phyloP scores from a whole-genome alignment of 257 asterid genomes.

The Gynochthodes officinalis region DNA sequence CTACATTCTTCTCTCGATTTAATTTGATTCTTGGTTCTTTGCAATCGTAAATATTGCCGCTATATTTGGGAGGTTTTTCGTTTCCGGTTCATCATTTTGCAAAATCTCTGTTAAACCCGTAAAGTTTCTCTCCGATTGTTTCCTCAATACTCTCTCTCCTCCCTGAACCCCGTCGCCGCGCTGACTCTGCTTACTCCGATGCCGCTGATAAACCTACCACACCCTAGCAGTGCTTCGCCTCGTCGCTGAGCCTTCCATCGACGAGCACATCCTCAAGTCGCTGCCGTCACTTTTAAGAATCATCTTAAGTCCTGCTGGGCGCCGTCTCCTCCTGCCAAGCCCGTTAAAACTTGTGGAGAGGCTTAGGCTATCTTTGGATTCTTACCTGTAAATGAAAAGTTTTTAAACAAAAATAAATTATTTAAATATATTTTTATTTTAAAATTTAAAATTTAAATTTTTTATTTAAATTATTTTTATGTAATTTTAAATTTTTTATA shows the following conservation, averaged over 20 bases:
- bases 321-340: slow-evolving; percentile 16
- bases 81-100: neutral
- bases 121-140: slow-evolving; percentile 70
- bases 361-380: too few species aligned
- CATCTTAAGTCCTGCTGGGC: slow-evolving; percentile 76
- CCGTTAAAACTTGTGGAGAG: too few species aligned
- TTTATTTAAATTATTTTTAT: too few species aligned
- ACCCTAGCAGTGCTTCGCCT: slow-evolving; percentile 83
- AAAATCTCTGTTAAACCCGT: slow-evolving; percentile 30
- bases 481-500: too few species aligned
- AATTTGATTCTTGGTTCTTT: too few species aligned
- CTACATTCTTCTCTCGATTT: too few species aligned
- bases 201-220: slow-evolving; percentile 61
- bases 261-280: slow-evolving; percentile 84
- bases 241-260: slow-evolving; percentile 67
- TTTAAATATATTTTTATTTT: too few species aligned
- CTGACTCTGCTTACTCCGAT: slow-evolving; percentile 58
- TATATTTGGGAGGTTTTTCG: too few species aligned
- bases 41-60: too few species aligned
- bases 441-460: too few species aligned
- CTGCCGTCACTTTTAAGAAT: slow-evolving; percentile 88
- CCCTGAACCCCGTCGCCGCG: slow-evolving; percentile 74
- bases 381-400: too few species aligned
- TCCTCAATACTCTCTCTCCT: slow-evolving; percentile 77
- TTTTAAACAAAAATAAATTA: too few species aligned